Evolutionary conservation across 1,139 yeast genomes (phyloP).

Genomic region (Taphrina sp.): DNA sequence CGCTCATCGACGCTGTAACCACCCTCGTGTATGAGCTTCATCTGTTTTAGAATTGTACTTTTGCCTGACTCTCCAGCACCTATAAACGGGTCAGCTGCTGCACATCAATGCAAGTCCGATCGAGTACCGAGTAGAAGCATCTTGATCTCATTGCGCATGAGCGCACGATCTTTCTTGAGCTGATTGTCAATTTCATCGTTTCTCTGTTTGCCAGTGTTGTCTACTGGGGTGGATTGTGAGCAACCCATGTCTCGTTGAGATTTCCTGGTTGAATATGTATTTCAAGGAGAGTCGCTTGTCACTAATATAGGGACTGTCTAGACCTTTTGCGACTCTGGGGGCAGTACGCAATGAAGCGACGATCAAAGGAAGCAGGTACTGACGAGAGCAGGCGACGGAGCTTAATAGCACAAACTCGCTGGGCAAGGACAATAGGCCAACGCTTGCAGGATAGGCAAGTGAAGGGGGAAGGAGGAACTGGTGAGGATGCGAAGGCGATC

Average conservation of each 20-base stretch:
- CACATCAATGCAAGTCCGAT: neutral
- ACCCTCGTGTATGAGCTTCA: constrained; percentile 78
- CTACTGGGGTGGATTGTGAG: constrained; percentile 34
- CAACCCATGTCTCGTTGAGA: constrained; percentile 21
- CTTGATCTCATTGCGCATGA: constrained; percentile 47
- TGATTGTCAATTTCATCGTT: constrained; percentile 70
- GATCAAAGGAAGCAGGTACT: too few species aligned
- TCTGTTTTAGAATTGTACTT: constrained; percentile 91
- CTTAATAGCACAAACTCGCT: too few species aligned
- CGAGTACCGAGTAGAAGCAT: constrained; percentile 37
- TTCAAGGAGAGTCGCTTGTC: too few species aligned
- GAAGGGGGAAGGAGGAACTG: too few species aligned
- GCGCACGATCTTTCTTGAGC: constrained; percentile 55
- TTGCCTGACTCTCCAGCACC: constrained; percentile 92
- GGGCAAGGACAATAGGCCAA: too few species aligned
- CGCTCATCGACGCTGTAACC: constrained; percentile 82
- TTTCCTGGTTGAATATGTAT: too few species aligned
- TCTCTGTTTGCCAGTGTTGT: constrained; percentile 46
- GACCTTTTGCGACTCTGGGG: too few species aligned
- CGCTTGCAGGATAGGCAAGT: too few species aligned
- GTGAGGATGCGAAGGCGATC: too few species aligned
- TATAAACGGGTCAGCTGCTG: neutral
- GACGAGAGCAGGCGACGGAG: too few species aligned
- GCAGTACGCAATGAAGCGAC: too few species aligned
- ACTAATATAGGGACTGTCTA: too few species aligned